These are phyloP conservation scores for Xylaria sp. DNA, from an alignment of 2,329 filamentous ascomycete genomes.

Conservation along the genomic window DNA sequence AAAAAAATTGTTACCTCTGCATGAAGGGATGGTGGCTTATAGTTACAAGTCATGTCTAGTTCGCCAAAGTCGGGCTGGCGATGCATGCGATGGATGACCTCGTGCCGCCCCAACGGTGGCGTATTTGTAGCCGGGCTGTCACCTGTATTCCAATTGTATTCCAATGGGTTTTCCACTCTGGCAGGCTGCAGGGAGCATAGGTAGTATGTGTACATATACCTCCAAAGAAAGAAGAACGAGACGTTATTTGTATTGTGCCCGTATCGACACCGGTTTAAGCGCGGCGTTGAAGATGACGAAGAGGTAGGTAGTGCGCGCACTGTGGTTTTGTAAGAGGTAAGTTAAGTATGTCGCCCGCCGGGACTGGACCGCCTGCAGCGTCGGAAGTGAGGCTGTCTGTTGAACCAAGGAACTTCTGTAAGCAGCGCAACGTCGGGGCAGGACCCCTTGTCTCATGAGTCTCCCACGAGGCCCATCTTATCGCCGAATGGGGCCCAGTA, in stretches of 20 bases:
- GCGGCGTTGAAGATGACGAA: not conserved
- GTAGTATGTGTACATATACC: too few species aligned
- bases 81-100: not conserved
- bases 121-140: not conserved
- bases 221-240: not conserved
- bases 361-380: not conserved
- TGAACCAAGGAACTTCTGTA: not conserved
- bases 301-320: not conserved
- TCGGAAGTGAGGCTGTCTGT: slow-evolving; percentile 13
- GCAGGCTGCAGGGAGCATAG: not conserved
- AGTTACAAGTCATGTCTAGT: not conserved
- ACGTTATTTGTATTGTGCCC: not conserved
- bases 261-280: not conserved
- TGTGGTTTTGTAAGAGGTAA: not conserved
- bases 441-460: slow-evolving; percentile 13
- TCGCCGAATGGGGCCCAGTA: slow-evolving; percentile 25
- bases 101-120: not conserved
- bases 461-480: slow-evolving; percentile 14
- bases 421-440: slow-evolving; percentile 20
- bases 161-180: not conserved
- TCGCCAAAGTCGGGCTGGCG: not conserved
- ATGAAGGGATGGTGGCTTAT: not conserved
- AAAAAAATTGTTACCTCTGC: too few species aligned
- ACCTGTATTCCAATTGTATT: not conserved
- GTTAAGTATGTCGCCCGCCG: not conserved